Conservation (phyloP, 768 basidiomycete genomes). For the Leccinum variicolor region DNA sequence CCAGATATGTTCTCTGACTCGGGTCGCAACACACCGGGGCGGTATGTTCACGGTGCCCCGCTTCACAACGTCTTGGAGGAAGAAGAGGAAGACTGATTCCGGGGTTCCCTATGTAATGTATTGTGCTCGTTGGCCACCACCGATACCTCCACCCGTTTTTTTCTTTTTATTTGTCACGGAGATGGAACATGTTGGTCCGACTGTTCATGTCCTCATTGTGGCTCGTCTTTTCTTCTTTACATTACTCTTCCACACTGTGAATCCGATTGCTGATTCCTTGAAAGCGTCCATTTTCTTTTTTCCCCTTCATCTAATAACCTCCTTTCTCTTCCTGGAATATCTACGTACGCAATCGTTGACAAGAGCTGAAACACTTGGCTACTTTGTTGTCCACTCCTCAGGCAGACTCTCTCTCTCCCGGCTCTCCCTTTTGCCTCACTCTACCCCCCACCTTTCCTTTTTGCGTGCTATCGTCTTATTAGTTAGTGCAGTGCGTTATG, state of each 20-base stretch:
- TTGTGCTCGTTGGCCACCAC: slow-evolving; percentile 19
- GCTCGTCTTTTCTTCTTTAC: not conserved
- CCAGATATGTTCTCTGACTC: slow-evolving; percentile 40
- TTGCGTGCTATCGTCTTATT: slow-evolving; percentile 1
- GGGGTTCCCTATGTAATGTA: slow-evolving; percentile 18
- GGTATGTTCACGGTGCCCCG: slow-evolving; percentile 83
- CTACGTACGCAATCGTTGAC: slow-evolving; percentile 20
- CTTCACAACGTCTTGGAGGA: slow-evolving; percentile 85
- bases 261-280: slow-evolving; percentile 14
- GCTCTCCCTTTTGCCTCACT: not conserved
- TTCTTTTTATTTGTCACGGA: not conserved
- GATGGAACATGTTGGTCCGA: slow-evolving; percentile 7
- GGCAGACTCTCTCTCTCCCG: slow-evolving; percentile 3
- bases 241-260: slow-evolving; percentile 3
- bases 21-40: slow-evolving; percentile 60
- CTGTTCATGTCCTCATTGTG: slow-evolving; percentile 1
- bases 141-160: slow-evolving; percentile 23
- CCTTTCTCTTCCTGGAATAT: slow-evolving; percentile 11
- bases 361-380: slow-evolving; percentile 3
- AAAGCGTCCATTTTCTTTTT: not conserved
- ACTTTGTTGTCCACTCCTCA: slow-evolving; percentile 25
- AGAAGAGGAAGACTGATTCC: slow-evolving; percentile 57
- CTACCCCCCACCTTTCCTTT: not conserved
- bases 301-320: slow-evolving; percentile 23
- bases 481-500: slow-evolving; percentile 18